These are phyloP conservation scores for Drechslerella dactyloides DNA, from an alignment of 2,329 filamentous ascomycete genomes.

Conservation along the genomic window DNA sequence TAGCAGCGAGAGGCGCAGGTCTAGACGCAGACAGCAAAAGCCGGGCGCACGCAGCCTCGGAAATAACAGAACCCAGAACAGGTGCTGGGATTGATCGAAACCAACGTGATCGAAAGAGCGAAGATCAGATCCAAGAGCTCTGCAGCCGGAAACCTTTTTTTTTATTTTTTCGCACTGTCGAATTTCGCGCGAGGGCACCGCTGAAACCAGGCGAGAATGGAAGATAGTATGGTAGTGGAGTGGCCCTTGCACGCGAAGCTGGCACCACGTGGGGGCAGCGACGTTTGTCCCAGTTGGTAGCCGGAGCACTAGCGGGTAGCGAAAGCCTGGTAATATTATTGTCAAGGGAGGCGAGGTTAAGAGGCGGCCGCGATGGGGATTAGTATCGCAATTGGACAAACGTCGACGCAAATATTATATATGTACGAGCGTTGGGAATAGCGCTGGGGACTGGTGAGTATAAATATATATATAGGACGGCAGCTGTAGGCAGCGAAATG, in stretches of 20 bases:
- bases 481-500: too few species aligned
- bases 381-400: neutral
- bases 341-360: neutral
- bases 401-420: too few species aligned
- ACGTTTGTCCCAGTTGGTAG: neutral
- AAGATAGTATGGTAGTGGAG: slow-evolving; percentile 10
- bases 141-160: too few species aligned
- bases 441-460: too few species aligned
- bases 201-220: neutral
- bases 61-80: neutral
- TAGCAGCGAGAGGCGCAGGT: neutral
- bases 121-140: too few species aligned
- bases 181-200: slow-evolving; percentile 9
- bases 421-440: too few species aligned
- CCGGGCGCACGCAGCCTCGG: neutral
- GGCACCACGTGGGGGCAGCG: slow-evolving; percentile 25
- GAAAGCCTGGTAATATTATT: neutral
- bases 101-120: neutral
- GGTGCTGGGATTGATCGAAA: neutral
- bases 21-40: slow-evolving; percentile 5
- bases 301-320: neutral
- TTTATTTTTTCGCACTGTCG: neutral
- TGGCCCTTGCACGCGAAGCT: neutral
- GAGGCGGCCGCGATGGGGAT: neutral
- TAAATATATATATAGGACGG: too few species aligned